These are phyloP conservation scores for Aureobasidium sp. DNA, from an alignment of 2,329 filamentous ascomycete species.

Conservation along the genomic window DNA sequence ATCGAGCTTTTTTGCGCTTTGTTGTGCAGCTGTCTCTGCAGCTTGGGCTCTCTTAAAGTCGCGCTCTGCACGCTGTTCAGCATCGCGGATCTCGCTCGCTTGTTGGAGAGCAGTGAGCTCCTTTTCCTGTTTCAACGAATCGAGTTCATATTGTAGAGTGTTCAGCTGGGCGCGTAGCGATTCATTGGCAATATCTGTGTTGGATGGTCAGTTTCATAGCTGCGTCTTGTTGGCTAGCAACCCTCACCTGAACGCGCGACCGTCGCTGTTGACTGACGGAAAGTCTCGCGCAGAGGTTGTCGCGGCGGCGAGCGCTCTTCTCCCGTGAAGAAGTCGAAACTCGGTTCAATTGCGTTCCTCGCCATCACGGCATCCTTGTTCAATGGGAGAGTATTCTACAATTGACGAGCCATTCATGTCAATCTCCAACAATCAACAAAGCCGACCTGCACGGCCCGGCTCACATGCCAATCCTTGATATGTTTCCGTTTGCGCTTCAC, in stretches of 20 bases:
- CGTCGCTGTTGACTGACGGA: conserved; percentile 37
- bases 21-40: conserved; percentile 46
- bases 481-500: background rate
- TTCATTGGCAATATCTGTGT: conserved; percentile 48
- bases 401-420: background rate
- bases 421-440: conserved; percentile 4
- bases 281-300: conserved; percentile 37
- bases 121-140: conserved; percentile 79
- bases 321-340: conserved; percentile 45
- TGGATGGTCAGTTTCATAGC: background rate
- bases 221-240: background rate
- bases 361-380: conserved; percentile 4
- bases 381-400: background rate
- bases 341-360: conserved; percentile 29
- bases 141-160: conserved; percentile 78
- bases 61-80: conserved; percentile 72
- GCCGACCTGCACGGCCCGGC: background rate
- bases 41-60: conserved; percentile 63
- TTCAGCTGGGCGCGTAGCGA: conserved; percentile 85
- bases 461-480: background rate
- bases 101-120: conserved; percentile 72
- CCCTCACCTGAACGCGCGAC: conserved; percentile 29
- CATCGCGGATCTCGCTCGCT: conserved; percentile 75
- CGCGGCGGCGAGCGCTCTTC: conserved; percentile 28
- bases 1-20: conserved; percentile 50